Conservation (phyloP, 2,329 filamentous ascomycete genomes). For the Calonectria montana region DNA sequence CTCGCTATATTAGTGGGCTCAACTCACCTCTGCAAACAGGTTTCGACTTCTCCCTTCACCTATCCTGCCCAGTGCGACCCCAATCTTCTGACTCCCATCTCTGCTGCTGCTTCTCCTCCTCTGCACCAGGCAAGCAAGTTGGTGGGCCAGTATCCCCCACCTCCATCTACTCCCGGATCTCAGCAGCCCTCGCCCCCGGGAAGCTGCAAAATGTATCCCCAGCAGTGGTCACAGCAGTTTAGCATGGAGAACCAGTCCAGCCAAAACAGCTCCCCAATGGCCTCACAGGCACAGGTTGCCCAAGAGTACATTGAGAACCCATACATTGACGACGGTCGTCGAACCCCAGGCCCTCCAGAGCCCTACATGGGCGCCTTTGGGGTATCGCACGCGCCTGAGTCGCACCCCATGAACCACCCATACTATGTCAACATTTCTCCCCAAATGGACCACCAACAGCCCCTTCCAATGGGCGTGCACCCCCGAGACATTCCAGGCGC, state of each 20-base stretch:
- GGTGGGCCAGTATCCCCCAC: conserved; percentile 53
- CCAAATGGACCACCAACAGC: conserved; percentile 41
- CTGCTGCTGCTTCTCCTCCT: conserved; percentile 60
- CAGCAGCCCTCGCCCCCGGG: conserved; percentile 63
- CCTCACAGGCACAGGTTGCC: conserved; percentile 50
- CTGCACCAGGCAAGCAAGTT: conserved; percentile 57
- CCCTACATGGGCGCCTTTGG: conserved; percentile 51
- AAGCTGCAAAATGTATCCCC: conserved; percentile 57
- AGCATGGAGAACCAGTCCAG: conserved; percentile 55
- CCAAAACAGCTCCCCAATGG: conserved; percentile 59
- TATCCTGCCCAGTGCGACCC: conserved; percentile 54
- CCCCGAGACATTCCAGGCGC: conserved; percentile 38
- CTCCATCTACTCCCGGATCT: conserved; percentile 48
- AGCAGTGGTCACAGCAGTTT: conserved; percentile 53
- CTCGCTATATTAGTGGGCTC: neutral
- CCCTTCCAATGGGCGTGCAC: conserved; percentile 39
- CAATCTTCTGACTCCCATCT: conserved; percentile 63
- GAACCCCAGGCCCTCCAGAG: conserved; percentile 51
- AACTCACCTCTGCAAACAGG: conserved; percentile 30
- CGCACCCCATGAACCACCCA: conserved; percentile 38
- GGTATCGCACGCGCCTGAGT: conserved; percentile 48
- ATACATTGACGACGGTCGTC: conserved; percentile 53
- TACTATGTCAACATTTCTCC: conserved; percentile 45
- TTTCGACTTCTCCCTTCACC: conserved; percentile 46
- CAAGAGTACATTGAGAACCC: conserved; percentile 49